Conservation (phyloP, 306 rosid genomes). For the Trifolium dubium region DNA sequence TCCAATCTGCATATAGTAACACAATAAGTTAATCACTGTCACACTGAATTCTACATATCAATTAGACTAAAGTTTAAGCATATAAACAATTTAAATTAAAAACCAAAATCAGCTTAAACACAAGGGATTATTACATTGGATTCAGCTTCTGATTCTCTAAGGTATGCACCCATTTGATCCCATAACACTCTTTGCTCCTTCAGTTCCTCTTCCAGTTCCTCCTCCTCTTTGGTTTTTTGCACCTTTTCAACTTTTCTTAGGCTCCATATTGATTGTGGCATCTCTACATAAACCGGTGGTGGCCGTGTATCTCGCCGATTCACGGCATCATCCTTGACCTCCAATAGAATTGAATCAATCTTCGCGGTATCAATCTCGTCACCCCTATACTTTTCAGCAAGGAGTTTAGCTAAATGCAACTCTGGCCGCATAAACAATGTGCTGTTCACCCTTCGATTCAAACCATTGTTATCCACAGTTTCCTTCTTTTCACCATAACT, state of each 20-base stretch:
- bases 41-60: not conserved
- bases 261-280: not conserved
- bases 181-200: not conserved
- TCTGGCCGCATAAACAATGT: not conserved
- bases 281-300: not conserved
- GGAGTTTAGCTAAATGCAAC: not conserved
- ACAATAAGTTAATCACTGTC: not conserved
- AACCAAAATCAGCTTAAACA: not conserved
- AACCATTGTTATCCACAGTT: not conserved
- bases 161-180: not conserved
- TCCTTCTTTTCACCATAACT: not conserved
- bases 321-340: not conserved
- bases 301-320: not conserved
- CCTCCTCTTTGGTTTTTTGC: not conserved
- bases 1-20: slow-evolving; percentile 41
- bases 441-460: not conserved
- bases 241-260: not conserved
- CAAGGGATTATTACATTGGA: not conserved
- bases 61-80: not conserved
- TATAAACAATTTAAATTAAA: not conserved
- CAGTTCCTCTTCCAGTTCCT: not conserved
- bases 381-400: not conserved
- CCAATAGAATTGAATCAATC: not conserved
- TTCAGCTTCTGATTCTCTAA: not conserved
- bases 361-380: not conserved